These are phyloP conservation scores for Malus asiatica DNA, from an alignment of 306 rosid species.

Conservation along the genomic window DNA sequence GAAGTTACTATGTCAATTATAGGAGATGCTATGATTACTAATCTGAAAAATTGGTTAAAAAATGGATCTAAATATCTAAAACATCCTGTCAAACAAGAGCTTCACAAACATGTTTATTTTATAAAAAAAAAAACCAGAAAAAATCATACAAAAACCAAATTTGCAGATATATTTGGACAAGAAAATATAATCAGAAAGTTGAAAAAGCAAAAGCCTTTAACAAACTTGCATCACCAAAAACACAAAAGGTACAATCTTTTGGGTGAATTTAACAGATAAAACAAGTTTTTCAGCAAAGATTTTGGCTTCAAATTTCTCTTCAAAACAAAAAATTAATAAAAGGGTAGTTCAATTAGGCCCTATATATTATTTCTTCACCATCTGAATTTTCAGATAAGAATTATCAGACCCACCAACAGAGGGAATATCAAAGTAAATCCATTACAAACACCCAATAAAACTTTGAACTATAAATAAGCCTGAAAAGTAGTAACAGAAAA, in stretches of 20 bases:
- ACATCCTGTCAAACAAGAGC: not conserved
- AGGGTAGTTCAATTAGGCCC: not conserved
- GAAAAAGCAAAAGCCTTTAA: not conserved
- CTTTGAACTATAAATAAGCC: conserved; percentile 10
- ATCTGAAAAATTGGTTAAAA: not conserved
- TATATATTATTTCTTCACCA: conserved; percentile 5
- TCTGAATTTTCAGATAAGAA: not conserved
- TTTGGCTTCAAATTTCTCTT: not conserved
- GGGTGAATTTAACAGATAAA: not conserved
- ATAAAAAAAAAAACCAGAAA: not conserved
- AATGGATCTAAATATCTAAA: not conserved
- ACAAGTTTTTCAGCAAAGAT: not conserved
- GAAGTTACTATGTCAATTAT: not conserved
- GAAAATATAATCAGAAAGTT: not conserved
- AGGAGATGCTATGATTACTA: not conserved
- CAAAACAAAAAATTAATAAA: conserved; percentile 2
- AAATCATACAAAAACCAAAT: not conserved
- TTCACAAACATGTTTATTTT: not conserved
- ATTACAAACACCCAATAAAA: conserved; percentile 15
- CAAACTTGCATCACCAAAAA: not conserved
- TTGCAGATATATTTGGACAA: not conserved
- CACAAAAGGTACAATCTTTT: not conserved
- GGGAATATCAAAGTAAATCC: not conserved
- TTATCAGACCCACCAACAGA: conserved; percentile 6
- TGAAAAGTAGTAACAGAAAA: conserved; percentile 1